Evolutionary conservation across 257 asterid genomes (phyloP).

Genomic region (Solanum infundibuliforme): DNA sequence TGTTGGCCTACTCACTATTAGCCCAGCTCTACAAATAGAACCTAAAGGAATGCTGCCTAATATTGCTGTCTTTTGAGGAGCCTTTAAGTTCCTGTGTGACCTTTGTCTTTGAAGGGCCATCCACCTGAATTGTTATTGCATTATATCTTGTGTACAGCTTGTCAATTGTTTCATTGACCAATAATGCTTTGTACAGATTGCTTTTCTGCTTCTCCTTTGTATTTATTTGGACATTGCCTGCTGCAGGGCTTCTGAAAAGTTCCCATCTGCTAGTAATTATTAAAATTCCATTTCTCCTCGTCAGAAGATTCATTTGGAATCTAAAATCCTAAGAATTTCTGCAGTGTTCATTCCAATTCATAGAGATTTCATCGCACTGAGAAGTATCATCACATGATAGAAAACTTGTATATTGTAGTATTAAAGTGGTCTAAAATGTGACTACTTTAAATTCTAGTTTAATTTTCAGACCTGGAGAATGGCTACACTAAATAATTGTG

Average conservation of each 20-base stretch:
- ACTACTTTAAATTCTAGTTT: no score
- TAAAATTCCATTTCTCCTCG: neutral
- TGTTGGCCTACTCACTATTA: slow-evolving; percentile 45
- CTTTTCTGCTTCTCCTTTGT: neutral
- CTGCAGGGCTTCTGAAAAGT: neutral
- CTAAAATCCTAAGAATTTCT: neutral
- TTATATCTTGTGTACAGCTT: neutral
- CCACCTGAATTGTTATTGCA: neutral
- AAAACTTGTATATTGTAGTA: neutral
- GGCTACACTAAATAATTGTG: no score
- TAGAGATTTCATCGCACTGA: neutral
- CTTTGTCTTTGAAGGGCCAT: neutral
- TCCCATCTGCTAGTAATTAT: neutral
- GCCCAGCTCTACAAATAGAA: slow-evolving; percentile 74
- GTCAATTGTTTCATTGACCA: neutral
- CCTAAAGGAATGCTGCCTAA: slow-evolving; percentile 40
- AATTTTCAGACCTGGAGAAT: no score
- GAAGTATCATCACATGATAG: neutral
- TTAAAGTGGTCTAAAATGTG: neutral
- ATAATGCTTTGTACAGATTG: neutral
- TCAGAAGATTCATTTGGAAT: neutral
- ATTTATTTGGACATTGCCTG: neutral
- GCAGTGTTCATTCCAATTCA: neutral
- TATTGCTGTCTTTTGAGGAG: slow-evolving; percentile 36
- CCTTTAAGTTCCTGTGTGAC: neutral